These are phyloP conservation scores for Aureobasidium sp. DNA, from an alignment of 2,329 filamentous ascomycete genomes.

Conservation along the genomic window DNA sequence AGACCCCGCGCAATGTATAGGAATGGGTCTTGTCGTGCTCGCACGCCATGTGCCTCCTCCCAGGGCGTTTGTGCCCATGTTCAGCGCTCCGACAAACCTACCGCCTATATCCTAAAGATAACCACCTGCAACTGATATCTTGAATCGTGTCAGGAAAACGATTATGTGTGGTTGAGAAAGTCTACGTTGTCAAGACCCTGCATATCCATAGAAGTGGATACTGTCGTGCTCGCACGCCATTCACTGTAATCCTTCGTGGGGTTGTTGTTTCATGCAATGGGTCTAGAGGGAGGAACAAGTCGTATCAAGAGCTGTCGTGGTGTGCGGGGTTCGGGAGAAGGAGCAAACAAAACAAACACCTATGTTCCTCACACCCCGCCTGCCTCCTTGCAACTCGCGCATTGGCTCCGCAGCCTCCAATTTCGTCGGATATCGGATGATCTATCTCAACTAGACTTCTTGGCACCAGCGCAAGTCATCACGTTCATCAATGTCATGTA, in stretches of 20 bases:
- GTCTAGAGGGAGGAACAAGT: neutral
- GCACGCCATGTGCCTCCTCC: too few species aligned
- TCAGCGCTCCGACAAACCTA: neutral
- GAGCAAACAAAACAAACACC: neutral
- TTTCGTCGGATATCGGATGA: neutral
- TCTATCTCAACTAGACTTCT: neutral
- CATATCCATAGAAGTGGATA: neutral
- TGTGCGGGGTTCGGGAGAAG: neutral
- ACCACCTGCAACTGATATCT: neutral
- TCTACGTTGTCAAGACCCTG: neutral
- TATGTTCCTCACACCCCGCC: too few species aligned
- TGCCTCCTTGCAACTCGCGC: neutral
- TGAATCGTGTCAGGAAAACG: too few species aligned
- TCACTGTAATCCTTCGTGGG: neutral
- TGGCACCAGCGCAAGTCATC: neutral
- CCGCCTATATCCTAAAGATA: neutral
- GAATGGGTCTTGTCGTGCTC: too few species aligned
- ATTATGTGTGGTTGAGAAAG: too few species aligned
- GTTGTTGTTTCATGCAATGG: neutral
- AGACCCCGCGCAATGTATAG: too few species aligned
- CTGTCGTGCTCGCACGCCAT: neutral
- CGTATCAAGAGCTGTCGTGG: neutral
- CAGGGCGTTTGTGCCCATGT: too few species aligned
- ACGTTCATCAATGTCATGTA: neutral
- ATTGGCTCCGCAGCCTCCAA: neutral